Conservation (phyloP, 2,329 filamentous ascomycete genomes). For the Paraphoma chrysanthemicola region DNA sequence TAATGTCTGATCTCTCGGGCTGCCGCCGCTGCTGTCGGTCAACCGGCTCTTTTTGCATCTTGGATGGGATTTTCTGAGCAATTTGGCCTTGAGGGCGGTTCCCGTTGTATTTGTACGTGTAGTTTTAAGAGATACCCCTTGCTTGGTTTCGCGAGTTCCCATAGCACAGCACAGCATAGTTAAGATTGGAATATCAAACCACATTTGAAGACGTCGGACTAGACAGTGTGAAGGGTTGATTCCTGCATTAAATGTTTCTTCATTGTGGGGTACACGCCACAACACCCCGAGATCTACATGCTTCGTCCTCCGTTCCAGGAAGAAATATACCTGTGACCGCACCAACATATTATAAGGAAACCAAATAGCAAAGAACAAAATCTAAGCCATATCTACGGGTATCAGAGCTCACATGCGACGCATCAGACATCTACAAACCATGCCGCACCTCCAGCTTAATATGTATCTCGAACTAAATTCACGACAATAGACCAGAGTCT, state of each 20-base stretch:
- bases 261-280: too few relatives aligned
- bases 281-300: too few relatives aligned
- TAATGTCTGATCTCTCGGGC: constrained; percentile 24
- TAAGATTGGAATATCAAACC: constrained; percentile 7
- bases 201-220: neutral
- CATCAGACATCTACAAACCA: neutral
- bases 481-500: neutral
- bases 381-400: neutral
- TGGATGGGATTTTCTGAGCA: constrained; percentile 4
- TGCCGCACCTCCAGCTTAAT: neutral
- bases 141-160: neutral
- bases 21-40: neutral
- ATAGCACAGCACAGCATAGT: neutral
- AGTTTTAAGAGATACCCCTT: constrained; percentile 42
- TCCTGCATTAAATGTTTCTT: too few relatives aligned
- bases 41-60: constrained; percentile 3
- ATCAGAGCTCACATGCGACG: neutral
- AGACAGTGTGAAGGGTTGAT: too few relatives aligned
- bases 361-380: neutral
- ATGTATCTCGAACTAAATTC: neutral
- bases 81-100: neutral
- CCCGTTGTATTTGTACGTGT: constrained; percentile 31
- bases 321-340: neutral
- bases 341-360: too few relatives aligned
- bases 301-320: too few relatives aligned